phyloP scores from a whole-genome alignment of 345 rosid species.

The Reutealis trisperma region DNA sequence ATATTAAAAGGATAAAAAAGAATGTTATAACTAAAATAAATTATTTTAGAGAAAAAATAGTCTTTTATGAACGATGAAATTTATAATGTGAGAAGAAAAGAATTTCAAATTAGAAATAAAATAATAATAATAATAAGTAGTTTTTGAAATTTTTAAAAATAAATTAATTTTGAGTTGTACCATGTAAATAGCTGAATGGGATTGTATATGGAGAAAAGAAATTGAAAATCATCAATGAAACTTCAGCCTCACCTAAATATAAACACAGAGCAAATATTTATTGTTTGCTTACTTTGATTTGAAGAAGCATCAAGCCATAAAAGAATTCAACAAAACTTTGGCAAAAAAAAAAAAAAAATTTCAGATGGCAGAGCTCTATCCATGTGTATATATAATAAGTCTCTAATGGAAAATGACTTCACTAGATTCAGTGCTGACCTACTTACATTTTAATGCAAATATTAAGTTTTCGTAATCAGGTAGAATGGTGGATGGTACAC shows the following conservation, averaged over 20 bases:
- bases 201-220: not conserved
- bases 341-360: not conserved
- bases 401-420: slow-evolving; percentile 48
- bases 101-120: no score
- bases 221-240: slow-evolving; percentile 2
- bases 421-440: not conserved
- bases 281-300: slow-evolving; percentile 45
- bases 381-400: not conserved
- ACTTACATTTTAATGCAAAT: not conserved
- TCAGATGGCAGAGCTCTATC: slow-evolving; percentile 21
- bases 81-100: no score
- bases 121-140: no score
- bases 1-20: no score
- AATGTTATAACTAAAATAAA: no score
- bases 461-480: not conserved
- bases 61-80: no score
- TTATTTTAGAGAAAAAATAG: no score
- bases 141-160: no score
- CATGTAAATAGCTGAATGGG: not conserved
- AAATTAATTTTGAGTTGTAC: not conserved
- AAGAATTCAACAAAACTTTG: slow-evolving; percentile 13
- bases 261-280: slow-evolving; percentile 7
- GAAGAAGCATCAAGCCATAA: slow-evolving; percentile 34
- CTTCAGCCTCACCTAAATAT: slow-evolving; percentile 19
- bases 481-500: not conserved